Evolutionary conservation across 2,329 filamentous ascomycete species (phyloP), one percentile per base, ranked within the genome.

Genomic region (Cladosporium sp.): DNA sequence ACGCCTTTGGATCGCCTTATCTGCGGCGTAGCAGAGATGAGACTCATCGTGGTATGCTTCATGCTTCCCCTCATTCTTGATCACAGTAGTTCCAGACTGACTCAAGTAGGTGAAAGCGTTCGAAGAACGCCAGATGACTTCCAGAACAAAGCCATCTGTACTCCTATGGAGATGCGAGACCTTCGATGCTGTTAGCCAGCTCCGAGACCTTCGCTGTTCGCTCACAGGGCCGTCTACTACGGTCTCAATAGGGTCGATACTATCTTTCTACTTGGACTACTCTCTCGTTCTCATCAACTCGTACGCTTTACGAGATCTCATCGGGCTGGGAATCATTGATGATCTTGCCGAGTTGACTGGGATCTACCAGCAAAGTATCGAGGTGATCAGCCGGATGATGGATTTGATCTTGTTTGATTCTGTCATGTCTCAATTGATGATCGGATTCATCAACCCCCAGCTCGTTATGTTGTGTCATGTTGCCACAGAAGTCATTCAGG

Each of bases 381-480:
- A 48, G 17, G 18, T 48, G 17, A 20, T 41, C 3, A 36, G 40
- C 19, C 24, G 45, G 3, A 41, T 48, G 45, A 48, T 48, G 45
- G 45, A 48, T 13, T 12, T 32, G 13, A 41, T 48, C 17, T 22
- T 48, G 8, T 41, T 41, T 27, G 45, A 48, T 12, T 36, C 45
- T 2, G 37, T 32, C 13, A 24, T 48, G 37, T 34, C 24, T 4
- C 39, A 34, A 13, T n/a, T 48, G 11, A 41, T 27, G 4, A 5
- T 48, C 7, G 45, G 45, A 7, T 34, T 48, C 37, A 48, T 48
- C 13, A 48, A 48, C 13, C 45, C 45, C 12, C 37, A 41, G 13
- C 36, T 48, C 13, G 45, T 48, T 12, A 48, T 48, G 45, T 15
- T 48, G n/a, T 48, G 45, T 27, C 45, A 48, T n/a, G 19, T 48